These are phyloP conservation scores for Trypanosoma melophagium DNA, from an alignment of 208 protist species.

Conservation along the genomic window DNA sequence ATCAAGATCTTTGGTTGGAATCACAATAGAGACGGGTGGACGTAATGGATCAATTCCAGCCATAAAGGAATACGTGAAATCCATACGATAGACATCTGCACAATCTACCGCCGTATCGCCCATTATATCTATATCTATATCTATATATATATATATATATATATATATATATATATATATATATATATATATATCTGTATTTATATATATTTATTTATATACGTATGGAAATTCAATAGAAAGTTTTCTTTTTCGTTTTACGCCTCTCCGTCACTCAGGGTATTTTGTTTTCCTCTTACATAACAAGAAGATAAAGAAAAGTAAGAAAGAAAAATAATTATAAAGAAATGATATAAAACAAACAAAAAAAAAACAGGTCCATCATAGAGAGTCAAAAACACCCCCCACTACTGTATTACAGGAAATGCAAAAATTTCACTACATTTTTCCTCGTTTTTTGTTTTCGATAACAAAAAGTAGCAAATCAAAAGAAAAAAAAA, in stretches of 20 bases:
- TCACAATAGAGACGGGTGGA: slow-evolving; percentile 68
- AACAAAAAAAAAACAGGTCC: too few species aligned
- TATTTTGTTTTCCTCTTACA: too few species aligned
- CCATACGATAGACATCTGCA: slow-evolving; percentile 42
- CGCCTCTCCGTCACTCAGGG: too few species aligned
- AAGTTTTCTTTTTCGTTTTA: not conserved
- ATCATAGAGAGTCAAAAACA: too few species aligned
- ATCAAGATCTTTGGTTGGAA: slow-evolving; percentile 73
- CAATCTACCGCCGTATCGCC: slow-evolving; percentile 17
- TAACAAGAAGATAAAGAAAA: too few species aligned
- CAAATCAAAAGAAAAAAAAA: too few species aligned
- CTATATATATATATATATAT: not conserved
- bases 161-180: slow-evolving; percentile 9
- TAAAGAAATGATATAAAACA: too few species aligned
- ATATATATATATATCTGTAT: slow-evolving; percentile 5
- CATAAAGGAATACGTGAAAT: slow-evolving; percentile 80
- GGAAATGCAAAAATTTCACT: too few species aligned
- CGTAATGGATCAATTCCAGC: slow-evolving; percentile 51
- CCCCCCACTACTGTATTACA: too few species aligned
- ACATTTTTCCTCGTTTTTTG: too few species aligned
- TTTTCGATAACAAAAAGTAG: too few species aligned
- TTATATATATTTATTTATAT: not conserved
- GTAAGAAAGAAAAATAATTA: too few species aligned
- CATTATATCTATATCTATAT: slow-evolving; percentile 13
- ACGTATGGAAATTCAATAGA: not conserved